Evolutionary conservation across 345 rosid species (phyloP), one percentile per base, ranked within the genome.

Genomic region (Murraya paniculata): DNA sequence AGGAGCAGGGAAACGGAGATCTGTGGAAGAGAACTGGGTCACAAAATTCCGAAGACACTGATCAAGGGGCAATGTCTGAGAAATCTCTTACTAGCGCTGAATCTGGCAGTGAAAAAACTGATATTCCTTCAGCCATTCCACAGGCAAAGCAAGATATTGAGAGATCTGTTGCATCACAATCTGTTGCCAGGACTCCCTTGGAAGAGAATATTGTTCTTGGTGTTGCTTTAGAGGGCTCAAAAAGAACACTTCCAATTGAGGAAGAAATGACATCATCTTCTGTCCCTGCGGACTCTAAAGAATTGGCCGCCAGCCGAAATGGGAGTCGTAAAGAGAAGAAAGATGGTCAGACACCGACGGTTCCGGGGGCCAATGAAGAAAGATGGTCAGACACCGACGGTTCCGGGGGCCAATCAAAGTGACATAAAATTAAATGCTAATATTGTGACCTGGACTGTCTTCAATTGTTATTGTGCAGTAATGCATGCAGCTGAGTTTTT

Each of bases 191-290:
- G 80, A 84, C 93, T 53, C 78, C 87, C 14, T 66, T 92, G 84
- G 95, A 89, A 81, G 98, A 95, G 72, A 95, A 93, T 78, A 87
- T 95, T 67, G 91, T 95, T 80, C 95, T 95, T 19, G 97, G 92
- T 4, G 98, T 95, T 61, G 98, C 98, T 6, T 68, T 95, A 62
- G 98, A 95, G 66, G 98, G 98, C 53, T 90, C 95, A 24, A 93
- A 92, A 81, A 87, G 95, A n/a, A 93, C 93, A 22, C 95, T 93
- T 58, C 98, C 93, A 2, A 91, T 93, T n/a, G 97, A 93, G 60
- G 98, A 90, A 78, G 93, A 92, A 74, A 68, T 21, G 16, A 74
- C 69, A 11, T 70, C 85, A 38, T 80, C 89, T 55, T 57, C 84
- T 21, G 57, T 58, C 9, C 75, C 86, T 14, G 28, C 65, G 33